These are phyloP conservation scores for Globisporangium yorkense DNA, from an alignment of 352 stramenopile species.

Conservation along the genomic window DNA sequence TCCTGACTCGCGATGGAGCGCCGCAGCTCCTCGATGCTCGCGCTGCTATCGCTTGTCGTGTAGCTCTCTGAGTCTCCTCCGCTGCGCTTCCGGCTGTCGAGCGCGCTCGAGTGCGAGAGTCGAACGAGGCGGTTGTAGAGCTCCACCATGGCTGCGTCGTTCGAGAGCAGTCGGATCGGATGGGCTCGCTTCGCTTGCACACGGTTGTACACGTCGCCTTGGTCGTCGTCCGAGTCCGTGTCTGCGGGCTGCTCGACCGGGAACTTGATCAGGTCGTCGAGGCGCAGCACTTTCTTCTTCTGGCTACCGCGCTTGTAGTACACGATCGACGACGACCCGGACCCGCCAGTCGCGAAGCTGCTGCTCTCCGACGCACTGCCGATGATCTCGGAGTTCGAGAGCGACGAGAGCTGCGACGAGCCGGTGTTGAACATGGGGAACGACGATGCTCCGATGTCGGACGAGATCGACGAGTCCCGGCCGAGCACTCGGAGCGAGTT, in stretches of 20 bases:
- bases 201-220: conserved; percentile 5
- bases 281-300: conserved; percentile 14
- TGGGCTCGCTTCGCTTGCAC: conserved; percentile 9
- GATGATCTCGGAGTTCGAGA: background rate
- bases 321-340: conserved; percentile 10
- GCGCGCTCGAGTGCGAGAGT: conserved; percentile 10
- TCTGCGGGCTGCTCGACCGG: conserved; percentile 7
- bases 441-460: conserved; percentile 5
- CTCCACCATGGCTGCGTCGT: conserved; percentile 10
- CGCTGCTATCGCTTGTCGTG: background rate
- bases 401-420: conserved; percentile 6
- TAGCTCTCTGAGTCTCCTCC: too few relatives aligned
- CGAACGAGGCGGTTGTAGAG: conserved; percentile 17
- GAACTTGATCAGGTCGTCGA: conserved; percentile 16
- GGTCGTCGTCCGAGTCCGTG: conserved; percentile 4
- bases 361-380: conserved; percentile 8
- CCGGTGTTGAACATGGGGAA: conserved; percentile 1
- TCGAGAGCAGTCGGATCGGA: conserved; percentile 7
- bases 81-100: background rate
- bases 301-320: conserved; percentile 17
- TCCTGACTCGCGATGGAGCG: conserved; percentile 14
- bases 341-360: conserved; percentile 1
- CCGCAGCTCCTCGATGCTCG: conserved; percentile 9
- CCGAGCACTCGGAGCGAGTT: conserved; percentile 13
- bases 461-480: conserved; percentile 18